These are phyloP conservation scores for Geotrichum candidum DNA, from an alignment of 1,139 yeast species.

Conservation along the genomic window DNA sequence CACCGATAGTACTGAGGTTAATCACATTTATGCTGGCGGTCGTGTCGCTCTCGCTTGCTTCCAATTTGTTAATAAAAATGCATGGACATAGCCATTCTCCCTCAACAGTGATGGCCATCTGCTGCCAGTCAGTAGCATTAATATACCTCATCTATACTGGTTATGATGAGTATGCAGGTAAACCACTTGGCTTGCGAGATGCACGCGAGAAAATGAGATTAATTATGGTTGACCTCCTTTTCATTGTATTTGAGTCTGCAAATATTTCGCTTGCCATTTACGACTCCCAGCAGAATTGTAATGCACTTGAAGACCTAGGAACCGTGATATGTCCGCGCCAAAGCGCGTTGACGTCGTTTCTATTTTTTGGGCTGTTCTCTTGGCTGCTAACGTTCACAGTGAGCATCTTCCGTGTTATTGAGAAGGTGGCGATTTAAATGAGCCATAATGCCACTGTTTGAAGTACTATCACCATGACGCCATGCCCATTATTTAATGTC, in stretches of 20 bases:
- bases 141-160: slow-evolving; percentile 74
- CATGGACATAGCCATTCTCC: slow-evolving; percentile 57
- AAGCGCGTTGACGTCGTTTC: neutral
- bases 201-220: slow-evolving; percentile 77
- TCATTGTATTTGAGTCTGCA: slow-evolving; percentile 89
- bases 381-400: slow-evolving; percentile 8
- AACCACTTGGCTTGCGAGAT: slow-evolving; percentile 81
- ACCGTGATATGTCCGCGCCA: neutral
- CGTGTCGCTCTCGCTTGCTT: slow-evolving; percentile 28
- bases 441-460: neutral
- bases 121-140: slow-evolving; percentile 72
- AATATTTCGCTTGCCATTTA: slow-evolving; percentile 72
- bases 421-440: neutral
- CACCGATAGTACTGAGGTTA: slow-evolving; percentile 70
- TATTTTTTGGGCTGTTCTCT: slow-evolving; percentile 5
- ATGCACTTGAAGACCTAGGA: neutral
- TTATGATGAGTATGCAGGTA: slow-evolving; percentile 84
- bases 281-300: slow-evolving; percentile 81
- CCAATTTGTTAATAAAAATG: slow-evolving; percentile 26
- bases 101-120: slow-evolving; percentile 85
- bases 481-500: neutral
- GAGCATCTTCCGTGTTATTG: slow-evolving; percentile 6
- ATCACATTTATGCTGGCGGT: slow-evolving; percentile 48
- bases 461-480: neutral
- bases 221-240: slow-evolving; percentile 68